A percentile compares a stretch with the other conserved stretches of the same genome.
These are phyloP conservation scores for Nakazawaea peltata DNA, from an alignment of 805 yeast species.

Conservation along the genomic window DNA sequence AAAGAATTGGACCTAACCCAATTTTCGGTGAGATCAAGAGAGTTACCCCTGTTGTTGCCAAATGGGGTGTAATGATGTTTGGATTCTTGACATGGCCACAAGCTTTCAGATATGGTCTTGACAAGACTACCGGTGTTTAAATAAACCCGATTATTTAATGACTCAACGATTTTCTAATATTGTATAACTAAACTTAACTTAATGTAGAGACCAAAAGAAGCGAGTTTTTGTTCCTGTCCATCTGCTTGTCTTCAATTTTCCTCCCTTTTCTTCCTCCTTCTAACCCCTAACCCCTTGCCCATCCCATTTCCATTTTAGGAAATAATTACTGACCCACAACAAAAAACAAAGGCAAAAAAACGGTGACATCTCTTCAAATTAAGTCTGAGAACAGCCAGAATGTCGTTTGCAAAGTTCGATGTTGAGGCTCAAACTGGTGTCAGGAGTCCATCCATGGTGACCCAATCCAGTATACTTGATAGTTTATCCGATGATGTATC, in stretches of 20 bases:
- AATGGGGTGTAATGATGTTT: constrained; percentile 19
- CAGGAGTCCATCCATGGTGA: background rate
- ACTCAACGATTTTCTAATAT: too few species aligned
- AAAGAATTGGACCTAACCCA: constrained; percentile 27
- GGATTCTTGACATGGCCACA: constrained; percentile 25
- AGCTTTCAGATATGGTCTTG: constrained; percentile 2
- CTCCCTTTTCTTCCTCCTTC: too few species aligned
- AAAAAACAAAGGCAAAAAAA: too few species aligned
- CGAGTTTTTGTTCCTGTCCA: too few species aligned
- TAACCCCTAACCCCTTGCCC: too few species aligned
- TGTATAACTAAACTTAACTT: too few species aligned
- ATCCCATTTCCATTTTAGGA: too few species aligned
- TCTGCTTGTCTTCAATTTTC: too few species aligned
- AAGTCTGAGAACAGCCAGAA: constrained; percentile 11
- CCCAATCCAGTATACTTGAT: background rate
- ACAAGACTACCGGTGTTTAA: constrained; percentile 9
- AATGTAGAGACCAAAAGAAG: too few species aligned
- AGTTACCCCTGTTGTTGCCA: constrained; percentile 18
- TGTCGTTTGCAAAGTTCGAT: constrained; percentile 51
- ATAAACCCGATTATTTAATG: too few species aligned
- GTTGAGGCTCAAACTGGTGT: constrained; percentile 36
- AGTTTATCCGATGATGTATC: constrained; percentile 31
- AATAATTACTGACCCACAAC: too few species aligned
- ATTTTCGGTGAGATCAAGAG: constrained; percentile 15
- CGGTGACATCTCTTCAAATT: too few species aligned